phyloP scores from a whole-genome alignment of 2,329 filamentous ascomycete genomes.

The Whalleya microplaca region DNA sequence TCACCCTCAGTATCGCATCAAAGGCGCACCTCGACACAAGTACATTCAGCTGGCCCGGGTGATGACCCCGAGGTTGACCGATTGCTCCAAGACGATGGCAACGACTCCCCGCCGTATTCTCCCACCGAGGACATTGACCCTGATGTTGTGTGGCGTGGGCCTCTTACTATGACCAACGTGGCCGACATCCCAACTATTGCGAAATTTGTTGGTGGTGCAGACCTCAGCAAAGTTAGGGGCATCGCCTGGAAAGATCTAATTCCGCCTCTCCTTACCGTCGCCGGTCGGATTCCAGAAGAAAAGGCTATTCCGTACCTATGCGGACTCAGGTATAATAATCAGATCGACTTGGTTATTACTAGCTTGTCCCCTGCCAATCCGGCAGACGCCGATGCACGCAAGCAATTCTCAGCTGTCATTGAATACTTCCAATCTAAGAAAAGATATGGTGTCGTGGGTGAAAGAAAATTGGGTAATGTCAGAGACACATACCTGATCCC shows the following conservation, averaged over 20 bases:
- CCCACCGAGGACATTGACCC: constrained; percentile 76
- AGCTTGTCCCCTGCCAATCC: constrained; percentile 62
- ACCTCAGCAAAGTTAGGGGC: constrained; percentile 61
- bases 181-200: constrained; percentile 78
- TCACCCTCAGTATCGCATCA: constrained; percentile 64
- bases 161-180: constrained; percentile 74
- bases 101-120: constrained; percentile 80
- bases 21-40: constrained; percentile 53
- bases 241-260: constrained; percentile 75
- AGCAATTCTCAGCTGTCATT: constrained; percentile 76
- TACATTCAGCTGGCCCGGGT: constrained; percentile 58
- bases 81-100: constrained; percentile 80
- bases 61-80: constrained; percentile 90
- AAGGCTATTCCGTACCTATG: constrained; percentile 91
- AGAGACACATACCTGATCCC: constrained; percentile 92
- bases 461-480: constrained; percentile 74
- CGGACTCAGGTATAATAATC: constrained; percentile 78
- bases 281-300: constrained; percentile 78
- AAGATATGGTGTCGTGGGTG: constrained; percentile 85
- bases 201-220: constrained; percentile 81
- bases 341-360: constrained; percentile 83
- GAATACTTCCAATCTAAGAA: constrained; percentile 84
- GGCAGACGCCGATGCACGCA: constrained; percentile 61
- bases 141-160: constrained; percentile 77
- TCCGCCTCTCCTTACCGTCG: constrained; percentile 69